Percentiles rank a stretch among this genome's conserved stretches.
Conservation (phyloP, 495 filamentous ascomycete species). For the Podospora bellae-mahoneyi region DNA sequence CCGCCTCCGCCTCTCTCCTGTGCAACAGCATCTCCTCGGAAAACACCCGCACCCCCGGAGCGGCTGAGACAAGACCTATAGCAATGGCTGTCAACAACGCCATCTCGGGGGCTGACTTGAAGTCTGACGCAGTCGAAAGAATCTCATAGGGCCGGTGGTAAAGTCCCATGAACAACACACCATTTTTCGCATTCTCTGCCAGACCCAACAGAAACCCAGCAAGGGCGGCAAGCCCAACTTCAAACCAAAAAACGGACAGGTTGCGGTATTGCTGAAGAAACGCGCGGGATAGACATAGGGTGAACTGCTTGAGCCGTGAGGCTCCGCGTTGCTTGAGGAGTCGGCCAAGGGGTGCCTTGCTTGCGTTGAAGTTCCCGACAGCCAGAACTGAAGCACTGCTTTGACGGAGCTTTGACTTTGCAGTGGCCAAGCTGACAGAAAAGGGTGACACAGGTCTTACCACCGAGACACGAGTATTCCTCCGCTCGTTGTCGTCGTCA, state of each 20-base stretch:
- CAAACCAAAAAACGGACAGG: constrained; percentile 46
- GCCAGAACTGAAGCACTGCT: constrained; percentile 1
- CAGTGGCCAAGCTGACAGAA: not conserved
- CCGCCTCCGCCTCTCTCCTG: constrained; percentile 49
- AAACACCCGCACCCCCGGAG: constrained; percentile 54
- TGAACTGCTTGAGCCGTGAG: constrained; percentile 45
- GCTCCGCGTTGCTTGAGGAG: constrained; percentile 45
- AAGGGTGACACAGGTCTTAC: not conserved
- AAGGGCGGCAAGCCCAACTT: constrained; percentile 49
- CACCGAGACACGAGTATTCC: not conserved
- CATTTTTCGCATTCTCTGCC: constrained; percentile 44
- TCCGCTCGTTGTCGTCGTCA: not conserved
- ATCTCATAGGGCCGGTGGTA: constrained; percentile 48
- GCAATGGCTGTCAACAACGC: constrained; percentile 50
- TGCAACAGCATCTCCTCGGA: constrained; percentile 56
- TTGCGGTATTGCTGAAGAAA: constrained; percentile 55
- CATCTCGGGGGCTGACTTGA: constrained; percentile 46
- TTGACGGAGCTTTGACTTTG: not conserved
- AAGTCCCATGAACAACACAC: constrained; percentile 51
- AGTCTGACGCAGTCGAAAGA: constrained; percentile 51
- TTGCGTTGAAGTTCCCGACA: not conserved
- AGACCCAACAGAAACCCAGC: constrained; percentile 55
- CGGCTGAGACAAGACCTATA: constrained; percentile 52
- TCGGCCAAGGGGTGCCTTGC: constrained; percentile 9
- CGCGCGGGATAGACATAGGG: constrained; percentile 46